Evolutionary conservation across 2,329 filamentous ascomycete species (phyloP), one percentile per base, ranked within the genome.

Genomic region (Microdochium bolleyi): DNA sequence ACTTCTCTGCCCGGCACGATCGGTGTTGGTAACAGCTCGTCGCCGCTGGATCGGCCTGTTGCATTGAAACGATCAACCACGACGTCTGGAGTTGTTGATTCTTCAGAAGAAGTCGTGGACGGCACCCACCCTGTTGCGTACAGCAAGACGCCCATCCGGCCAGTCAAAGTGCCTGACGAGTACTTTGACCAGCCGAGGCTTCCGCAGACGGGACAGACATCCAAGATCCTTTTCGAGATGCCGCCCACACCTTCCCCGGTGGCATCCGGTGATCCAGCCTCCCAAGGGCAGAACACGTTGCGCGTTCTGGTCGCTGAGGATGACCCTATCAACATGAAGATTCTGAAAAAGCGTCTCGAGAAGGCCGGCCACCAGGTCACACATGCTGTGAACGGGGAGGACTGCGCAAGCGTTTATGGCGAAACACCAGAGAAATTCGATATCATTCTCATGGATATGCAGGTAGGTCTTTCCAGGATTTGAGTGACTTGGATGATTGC

Each of bases 361-460:
- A 91, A 88, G 61, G 69, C 83, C 1, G 87, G 88, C 0, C 88
- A 95, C 58, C 69, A 77, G 1, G 86, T 94, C 0, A 72, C 79
- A 34, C 76, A 92, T 57, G 89, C 89, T 0, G 77, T 87, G 37
- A 95, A 95, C 56, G 91, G 91, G 8, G 87, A 94, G 63, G 89
- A 95, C 62, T 96, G 91, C 62, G 85, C 88, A 5, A 75, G 77
- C 50, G 76, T 82, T 3, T 92, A 88, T 65, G 78, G 76, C 50
- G 85, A 89, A 48, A 78, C 76, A 50, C 74, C 84, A 0, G 67
- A 67, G 24, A 70, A 71, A 22, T 94, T 88, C 62, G 89, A 95
- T 65, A 84, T 90, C 4, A 76, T 96, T 49, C 75, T 96, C 56
- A 95, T 95, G 91, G 91, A 95, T 64, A 90, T 96, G 80, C 89